phyloP scores from a whole-genome alignment of 2,329 filamentous ascomycete species.

The Zalaria sp. region DNA sequence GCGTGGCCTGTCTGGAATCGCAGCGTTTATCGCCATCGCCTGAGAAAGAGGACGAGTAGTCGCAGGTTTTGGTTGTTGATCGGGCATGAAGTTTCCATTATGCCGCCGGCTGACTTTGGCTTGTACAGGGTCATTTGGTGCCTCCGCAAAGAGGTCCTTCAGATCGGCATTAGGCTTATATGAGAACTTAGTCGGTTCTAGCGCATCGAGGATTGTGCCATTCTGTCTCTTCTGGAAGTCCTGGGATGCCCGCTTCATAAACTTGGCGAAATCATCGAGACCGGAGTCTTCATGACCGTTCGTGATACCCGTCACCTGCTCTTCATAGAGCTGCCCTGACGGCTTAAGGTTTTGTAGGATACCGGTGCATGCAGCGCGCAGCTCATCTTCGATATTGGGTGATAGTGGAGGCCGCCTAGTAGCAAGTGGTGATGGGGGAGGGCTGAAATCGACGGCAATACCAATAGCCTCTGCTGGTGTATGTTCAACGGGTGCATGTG shows the following conservation, averaged over 20 bases:
- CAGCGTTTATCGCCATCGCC: background rate
- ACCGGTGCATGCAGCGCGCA: slow-evolving; percentile 30
- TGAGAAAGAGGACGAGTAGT: background rate
- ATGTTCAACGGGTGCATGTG: too few relatives aligned
- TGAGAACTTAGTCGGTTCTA: slow-evolving; percentile 13
- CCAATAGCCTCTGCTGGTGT: too few relatives aligned
- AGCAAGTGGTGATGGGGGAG: slow-evolving; percentile 25
- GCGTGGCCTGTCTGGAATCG: background rate
- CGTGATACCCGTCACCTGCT: slow-evolving; percentile 12
- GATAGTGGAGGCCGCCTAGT: slow-evolving; percentile 30
- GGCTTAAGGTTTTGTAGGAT: slow-evolving; percentile 25
- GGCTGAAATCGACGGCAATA: slow-evolving; percentile 8
- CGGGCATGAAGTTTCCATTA: slow-evolving; percentile 1
- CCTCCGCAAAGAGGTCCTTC: slow-evolving; percentile 13
- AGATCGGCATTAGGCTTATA: slow-evolving; percentile 12
- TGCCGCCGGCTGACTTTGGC: slow-evolving; percentile 1
- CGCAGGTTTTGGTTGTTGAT: slow-evolving; percentile 1
- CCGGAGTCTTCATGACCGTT: slow-evolving; percentile 8
- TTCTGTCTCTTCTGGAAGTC: slow-evolving; percentile 2
- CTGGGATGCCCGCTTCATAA: slow-evolving; percentile 12
- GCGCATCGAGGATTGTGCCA: slow-evolving; percentile 7
- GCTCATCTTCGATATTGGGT: slow-evolving; percentile 26
- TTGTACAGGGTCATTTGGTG: background rate
- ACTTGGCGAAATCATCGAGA: slow-evolving; percentile 18
- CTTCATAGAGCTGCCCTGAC: slow-evolving; percentile 15